Evolutionary conservation across 2,329 filamentous ascomycete species (phyloP).

Genomic region (Diaporthe vaccinii): DNA sequence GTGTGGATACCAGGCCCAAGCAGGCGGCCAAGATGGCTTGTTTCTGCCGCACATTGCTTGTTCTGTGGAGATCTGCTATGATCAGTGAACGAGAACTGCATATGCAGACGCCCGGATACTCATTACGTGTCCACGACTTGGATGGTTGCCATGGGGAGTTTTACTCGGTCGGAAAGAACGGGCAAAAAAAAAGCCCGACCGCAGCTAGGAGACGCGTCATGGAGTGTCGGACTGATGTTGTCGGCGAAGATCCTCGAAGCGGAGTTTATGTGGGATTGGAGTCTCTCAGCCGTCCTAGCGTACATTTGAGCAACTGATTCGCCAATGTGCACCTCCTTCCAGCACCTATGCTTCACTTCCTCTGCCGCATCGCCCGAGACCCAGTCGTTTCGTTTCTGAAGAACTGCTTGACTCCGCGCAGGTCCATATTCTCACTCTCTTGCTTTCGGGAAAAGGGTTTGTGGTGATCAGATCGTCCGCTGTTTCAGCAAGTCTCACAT

Average conservation of each 20-base stretch:
- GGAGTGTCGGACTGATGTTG: background rate
- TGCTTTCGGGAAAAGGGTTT: background rate
- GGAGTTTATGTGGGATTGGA: background rate
- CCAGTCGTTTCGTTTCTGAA: background rate
- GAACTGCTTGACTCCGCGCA: background rate
- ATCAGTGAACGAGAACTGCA: background rate
- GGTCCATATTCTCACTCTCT: background rate
- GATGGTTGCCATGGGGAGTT: background rate
- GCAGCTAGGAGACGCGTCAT: slow-evolving; percentile 9
- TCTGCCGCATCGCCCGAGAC: background rate
- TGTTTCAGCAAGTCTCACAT: background rate
- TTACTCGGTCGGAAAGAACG: background rate
- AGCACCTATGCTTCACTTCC: background rate
- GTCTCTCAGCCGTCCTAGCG: slow-evolving; percentile 6
- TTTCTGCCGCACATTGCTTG: background rate
- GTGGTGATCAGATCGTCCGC: background rate
- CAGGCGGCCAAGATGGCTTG: background rate
- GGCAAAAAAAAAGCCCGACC: background rate
- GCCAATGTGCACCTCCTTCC: background rate
- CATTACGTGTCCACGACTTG: background rate
- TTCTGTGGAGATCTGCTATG: no score
- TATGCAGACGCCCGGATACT: background rate
- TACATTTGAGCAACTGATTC: slow-evolving; percentile 5
- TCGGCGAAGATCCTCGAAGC: background rate
- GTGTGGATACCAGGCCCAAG: background rate